A percentile compares a stretch with the other conserved stretches of the same genome.
Evolutionary conservation across 2,329 filamentous ascomycete genomes (phyloP).

Genomic region (Aspergillus sp.): DNA sequence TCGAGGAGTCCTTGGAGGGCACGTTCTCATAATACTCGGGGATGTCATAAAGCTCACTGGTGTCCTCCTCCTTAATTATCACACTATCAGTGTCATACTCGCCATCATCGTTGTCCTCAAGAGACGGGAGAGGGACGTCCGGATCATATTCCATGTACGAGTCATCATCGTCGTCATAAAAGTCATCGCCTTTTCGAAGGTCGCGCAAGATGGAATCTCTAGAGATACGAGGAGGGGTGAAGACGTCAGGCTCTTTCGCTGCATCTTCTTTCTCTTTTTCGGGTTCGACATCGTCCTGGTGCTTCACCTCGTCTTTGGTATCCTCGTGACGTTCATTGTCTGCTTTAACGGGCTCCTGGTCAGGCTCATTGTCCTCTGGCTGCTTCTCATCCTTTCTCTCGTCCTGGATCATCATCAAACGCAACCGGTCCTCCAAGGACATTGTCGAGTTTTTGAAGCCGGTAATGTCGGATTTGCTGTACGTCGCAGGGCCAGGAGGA

Average conservation of each 20-base stretch:
- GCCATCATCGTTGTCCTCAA: slow-evolving; percentile 66
- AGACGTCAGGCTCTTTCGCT: slow-evolving; percentile 55
- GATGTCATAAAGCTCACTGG: slow-evolving; percentile 58
- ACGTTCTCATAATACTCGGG: slow-evolving; percentile 57
- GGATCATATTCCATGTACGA: slow-evolving; percentile 66
- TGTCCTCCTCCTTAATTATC: slow-evolving; percentile 61
- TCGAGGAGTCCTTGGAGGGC: slow-evolving; percentile 30
- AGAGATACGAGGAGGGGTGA: slow-evolving; percentile 69
- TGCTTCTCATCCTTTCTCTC: slow-evolving; percentile 35
- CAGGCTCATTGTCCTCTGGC: neutral
- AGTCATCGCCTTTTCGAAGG: slow-evolving; percentile 61
- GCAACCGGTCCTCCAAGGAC: slow-evolving; percentile 77
- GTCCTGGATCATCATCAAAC: slow-evolving; percentile 76
- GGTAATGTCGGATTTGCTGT: slow-evolving; percentile 70
- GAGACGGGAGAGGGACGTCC: slow-evolving; percentile 81
- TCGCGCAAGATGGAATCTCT: slow-evolving; percentile 88
- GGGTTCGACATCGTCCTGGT: slow-evolving; percentile 22
- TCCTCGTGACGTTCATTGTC: slow-evolving; percentile 1
- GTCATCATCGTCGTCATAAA: slow-evolving; percentile 45
- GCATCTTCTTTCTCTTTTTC: slow-evolving; percentile 38
- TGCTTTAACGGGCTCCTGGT: neutral
- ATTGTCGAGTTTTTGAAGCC: slow-evolving; percentile 69
- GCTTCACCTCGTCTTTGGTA: slow-evolving; percentile 8
- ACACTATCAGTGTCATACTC: slow-evolving; percentile 51
- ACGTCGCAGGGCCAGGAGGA: slow-evolving; percentile 59